Evolutionary conservation across 441 rosid genomes (phyloP).

Genomic region (Hura crepitans): DNA sequence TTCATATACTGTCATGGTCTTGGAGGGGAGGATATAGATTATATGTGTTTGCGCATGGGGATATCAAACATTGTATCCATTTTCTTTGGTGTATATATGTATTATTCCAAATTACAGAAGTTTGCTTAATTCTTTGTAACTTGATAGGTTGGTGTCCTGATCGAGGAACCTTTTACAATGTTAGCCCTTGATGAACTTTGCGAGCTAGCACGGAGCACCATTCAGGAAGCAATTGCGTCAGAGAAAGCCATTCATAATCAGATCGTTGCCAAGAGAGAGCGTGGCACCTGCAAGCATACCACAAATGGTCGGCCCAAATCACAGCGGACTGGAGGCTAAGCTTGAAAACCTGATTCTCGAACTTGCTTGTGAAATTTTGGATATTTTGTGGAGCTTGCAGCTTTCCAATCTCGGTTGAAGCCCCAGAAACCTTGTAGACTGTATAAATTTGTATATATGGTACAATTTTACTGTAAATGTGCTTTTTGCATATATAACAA

Average conservation of each 20-base stretch:
- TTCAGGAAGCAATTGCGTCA: constrained; percentile 55
- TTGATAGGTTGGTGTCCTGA: constrained; percentile 83
- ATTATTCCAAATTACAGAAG: neutral
- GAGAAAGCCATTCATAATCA: constrained; percentile 53
- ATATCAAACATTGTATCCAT: neutral
- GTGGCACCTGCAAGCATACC: constrained; percentile 39
- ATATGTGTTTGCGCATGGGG: too few species aligned
- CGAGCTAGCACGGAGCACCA: constrained; percentile 41
- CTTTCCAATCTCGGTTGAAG: neutral
- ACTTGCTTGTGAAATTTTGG: neutral
- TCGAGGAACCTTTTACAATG: constrained; percentile 92
- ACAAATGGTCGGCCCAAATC: constrained; percentile 64
- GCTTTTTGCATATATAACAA: neutral
- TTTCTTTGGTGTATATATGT: neutral
- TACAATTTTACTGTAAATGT: constrained; percentile 3
- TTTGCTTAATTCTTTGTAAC: neutral
- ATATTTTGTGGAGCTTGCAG: neutral
- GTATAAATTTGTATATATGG: constrained; percentile 9
- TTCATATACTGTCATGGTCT: too few species aligned
- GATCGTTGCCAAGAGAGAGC: constrained; percentile 44
- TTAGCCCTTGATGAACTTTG: constrained; percentile 84
- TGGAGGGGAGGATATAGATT: too few species aligned
- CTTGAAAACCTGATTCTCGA: neutral
- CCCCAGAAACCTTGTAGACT: neutral
- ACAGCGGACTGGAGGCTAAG: constrained; percentile 13